Base-by-base conservation (phyloP, 805 yeast species). In the Cyberlindnera nakhonratchasimensis region DNA sequence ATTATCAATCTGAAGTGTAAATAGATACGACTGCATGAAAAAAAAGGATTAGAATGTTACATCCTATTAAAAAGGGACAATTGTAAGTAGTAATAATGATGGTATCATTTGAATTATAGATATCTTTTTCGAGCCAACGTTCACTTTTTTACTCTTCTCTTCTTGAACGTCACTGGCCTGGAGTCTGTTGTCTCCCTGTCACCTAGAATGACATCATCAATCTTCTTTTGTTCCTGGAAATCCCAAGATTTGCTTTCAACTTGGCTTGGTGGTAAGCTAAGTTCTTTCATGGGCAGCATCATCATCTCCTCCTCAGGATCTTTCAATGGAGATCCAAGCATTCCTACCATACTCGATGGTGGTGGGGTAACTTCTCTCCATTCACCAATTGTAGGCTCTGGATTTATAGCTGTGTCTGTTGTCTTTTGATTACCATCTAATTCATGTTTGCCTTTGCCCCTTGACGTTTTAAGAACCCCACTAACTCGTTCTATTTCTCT, bases 181-280 rank as follows among this genome's bases (percentile, higher is more conserved):
- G 11, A 29, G n/a, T 29, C 7, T 2, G 43, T 39, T 7, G 40
- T 45, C 16, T 50, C 52, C 14, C 50, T 51, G 19, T 53, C 57
- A 40, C 50, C 45, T 1, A 46, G 33, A 9, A 26, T 8, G 14
- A 5, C 38, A 11, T 46, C 44, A 11, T 47, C 47, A 2, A 46
- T 33, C 13, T 43, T 20, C 21, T 51, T 56, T 37, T 53, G 53
- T 4, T 19, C 35, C 14, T 26, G 33, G 6, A 63, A 13, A 14
- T 58, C 48, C 69, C 68, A 65, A 7, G 42, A 45, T 20, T 47
- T 57, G 2, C 50, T 36, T 26, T 64, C 68, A 9, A 35, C 12
- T 13, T 59, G 53, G 11, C 53, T 50, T 2, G 50, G 47, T 2
- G 54, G 35, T 6, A 45, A 26, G 10, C 39, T 17, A 24, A 39